Evolutionary conservation across 495 filamentous ascomycete genomes (phyloP), one percentile per base, ranked within the genome.

Genomic region (Neohortaea acidophila): DNA sequence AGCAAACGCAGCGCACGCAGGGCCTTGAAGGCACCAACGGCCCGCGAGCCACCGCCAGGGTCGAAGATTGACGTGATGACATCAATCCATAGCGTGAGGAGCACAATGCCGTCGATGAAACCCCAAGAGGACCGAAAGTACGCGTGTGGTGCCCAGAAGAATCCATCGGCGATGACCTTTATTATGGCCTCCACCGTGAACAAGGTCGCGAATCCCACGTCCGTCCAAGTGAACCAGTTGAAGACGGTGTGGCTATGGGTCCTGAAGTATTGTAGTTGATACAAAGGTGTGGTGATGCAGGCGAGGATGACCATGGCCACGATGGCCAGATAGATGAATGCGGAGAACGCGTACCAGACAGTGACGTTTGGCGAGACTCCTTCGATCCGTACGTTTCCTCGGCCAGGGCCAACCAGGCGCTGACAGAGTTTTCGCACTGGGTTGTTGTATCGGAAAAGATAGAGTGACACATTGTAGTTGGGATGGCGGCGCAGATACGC

Each of bases 91-190:
- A 99, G 75, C 0, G 89, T 96, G 40, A 93, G 58, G 32, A 99
- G 66, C 41, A 99, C 89, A 36, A 96, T 51, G 19, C 80, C 89
- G 55, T 99, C 89, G 41, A 99, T 94, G 39, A 93, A 77, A 19
- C 89, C 89, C 89, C 89, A 99, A 0, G 86, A 87, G 44, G 89
- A 81, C 44, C 89, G 74, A 57, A 94, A 89, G 49, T 91, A 99
- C 3, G 89, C 91, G 62, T 99, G 94, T 0, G 89, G 89, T 0
- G 89, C 93, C 74, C 79, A 96, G 58, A 94, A 86, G 51, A 93
- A 81, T 14, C 89, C 89, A 63, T 99, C 89, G 0, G 89, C 89
- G 44, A 99, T 73, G 24, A 94, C 77, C 59, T 96, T 96, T 63
- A 99, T 87, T 15, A 71, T 46, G 0, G 87, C 85, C 56, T 99